These are phyloP conservation scores for Teunomyces tritomae DNA, from an alignment of 805 yeast species.

Conservation along the genomic window DNA sequence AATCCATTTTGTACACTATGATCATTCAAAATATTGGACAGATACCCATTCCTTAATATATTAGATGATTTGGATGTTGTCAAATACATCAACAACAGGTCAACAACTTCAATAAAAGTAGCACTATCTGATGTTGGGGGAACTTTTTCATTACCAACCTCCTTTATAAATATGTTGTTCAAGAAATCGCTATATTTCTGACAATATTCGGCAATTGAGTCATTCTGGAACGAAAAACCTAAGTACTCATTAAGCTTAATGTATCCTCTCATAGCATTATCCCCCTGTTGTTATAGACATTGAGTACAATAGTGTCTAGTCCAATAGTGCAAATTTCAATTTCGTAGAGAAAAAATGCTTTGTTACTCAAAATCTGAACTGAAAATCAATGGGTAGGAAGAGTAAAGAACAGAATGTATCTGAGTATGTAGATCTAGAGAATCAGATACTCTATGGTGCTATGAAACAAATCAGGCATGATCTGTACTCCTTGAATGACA, in stretches of 20 bases:
- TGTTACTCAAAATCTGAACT: not conserved
- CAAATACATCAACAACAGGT: constrained; percentile 35
- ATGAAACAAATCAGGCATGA: constrained; percentile 42
- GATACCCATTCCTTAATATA: constrained; percentile 43
- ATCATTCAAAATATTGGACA: not conserved
- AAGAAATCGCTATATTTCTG: not conserved
- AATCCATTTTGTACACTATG: not conserved
- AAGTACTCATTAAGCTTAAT: not conserved
- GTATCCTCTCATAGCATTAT: not conserved
- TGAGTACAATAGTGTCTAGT: not conserved
- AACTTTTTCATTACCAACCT: not conserved
- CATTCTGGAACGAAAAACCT: not conserved
- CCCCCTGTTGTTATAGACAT: not conserved
- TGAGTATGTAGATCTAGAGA: constrained; percentile 42
- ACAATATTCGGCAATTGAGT: not conserved
- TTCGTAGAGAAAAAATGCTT: not conserved
- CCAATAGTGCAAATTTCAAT: not conserved
- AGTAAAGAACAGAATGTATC: not conserved
- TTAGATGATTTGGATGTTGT: constrained; percentile 29
- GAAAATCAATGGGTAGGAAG: not conserved
- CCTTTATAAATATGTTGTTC: not conserved
- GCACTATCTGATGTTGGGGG: not conserved
- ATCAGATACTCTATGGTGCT: constrained; percentile 43
- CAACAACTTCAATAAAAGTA: constrained; percentile 32
- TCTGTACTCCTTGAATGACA: not conserved